Evolutionary conservation across 1,284 basidiomycete genomes (phyloP), one percentile per base, ranked within the genome.

Genomic region (Naganishia cerealis): DNA sequence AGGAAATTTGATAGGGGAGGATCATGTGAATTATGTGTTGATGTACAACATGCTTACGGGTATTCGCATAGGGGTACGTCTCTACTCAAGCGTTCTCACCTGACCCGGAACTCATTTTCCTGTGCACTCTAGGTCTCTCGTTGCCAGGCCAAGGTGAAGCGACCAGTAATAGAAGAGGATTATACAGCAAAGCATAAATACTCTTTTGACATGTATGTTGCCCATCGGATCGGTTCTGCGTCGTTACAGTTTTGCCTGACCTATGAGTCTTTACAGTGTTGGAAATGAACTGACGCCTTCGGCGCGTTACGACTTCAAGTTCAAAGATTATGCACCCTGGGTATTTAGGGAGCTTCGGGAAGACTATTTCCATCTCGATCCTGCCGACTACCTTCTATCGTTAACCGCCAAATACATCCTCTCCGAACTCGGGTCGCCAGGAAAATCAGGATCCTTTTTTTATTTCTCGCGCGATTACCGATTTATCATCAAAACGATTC

Each of bases 1-100:
- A 0, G 95, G 95, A 10, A 98, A 98, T 78, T 81, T 98, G 73
- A 97, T 99, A 71, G 92, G 92, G 46, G 94, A 98, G 78, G 95
- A 89, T 73, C 95, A 99, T 81, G 94, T 90, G 80, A 99, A 99
- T 83, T 99, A 98, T 75, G 92, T 98, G 70, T 83, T 99, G 76
- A 98, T 98, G 95, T 99, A 98, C 84, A 98, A 99, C 83, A 99
- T 99, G 95, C 85, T 99, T 75, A 99, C 95, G 3, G 95, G 95
- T 6, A 98, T 99, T 72, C 88, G 95, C 40, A 94, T 94, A 73
- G 94, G 90, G 57, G 92, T 92, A 73, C 76, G 89, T 86, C 1
- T 18, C 43, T 15, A 13, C 53, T 52, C 53, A 15, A 2, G 38
- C 38, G 12, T 24, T 18, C 26, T 46, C 12, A 5, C 54, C 42